Conservation (phyloP, 768 basidiomycete genomes). For the Mycena haematopus region DNA sequence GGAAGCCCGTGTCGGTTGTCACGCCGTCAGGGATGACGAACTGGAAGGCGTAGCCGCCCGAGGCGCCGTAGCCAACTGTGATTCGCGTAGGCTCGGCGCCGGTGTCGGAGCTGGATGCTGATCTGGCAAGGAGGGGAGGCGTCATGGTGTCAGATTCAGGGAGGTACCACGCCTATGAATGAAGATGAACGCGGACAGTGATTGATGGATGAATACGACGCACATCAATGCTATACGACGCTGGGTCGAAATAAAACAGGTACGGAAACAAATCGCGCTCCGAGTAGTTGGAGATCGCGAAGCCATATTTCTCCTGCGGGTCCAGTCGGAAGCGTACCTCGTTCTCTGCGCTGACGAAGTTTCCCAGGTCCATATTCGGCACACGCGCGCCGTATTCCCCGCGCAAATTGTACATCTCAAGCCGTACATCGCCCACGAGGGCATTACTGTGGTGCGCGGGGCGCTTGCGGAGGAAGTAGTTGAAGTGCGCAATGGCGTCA, state of each 20-base stretch:
- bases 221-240: slow-evolving; percentile 26
- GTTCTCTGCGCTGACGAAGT: slow-evolving; percentile 11
- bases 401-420: slow-evolving; percentile 24
- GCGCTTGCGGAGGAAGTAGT: slow-evolving; percentile 21
- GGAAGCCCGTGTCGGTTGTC: slow-evolving; percentile 47
- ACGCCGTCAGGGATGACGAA: slow-evolving; percentile 40
- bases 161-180: slow-evolving; percentile 21
- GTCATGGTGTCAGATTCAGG: slow-evolving; percentile 12
- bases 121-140: slow-evolving; percentile 7
- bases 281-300: slow-evolving; percentile 26
- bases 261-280: slow-evolving; percentile 25
- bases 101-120: too few relatives aligned
- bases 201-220: background rate
- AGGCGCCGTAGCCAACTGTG: slow-evolving; percentile 24
- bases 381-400: slow-evolving; percentile 18
- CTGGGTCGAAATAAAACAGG: slow-evolving; percentile 28
- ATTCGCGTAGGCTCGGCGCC: slow-evolving; percentile 11
- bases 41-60: slow-evolving; percentile 25
- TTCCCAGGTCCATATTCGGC: slow-evolving; percentile 18
- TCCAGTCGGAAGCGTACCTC: slow-evolving; percentile 16
- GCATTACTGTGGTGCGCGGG: background rate
- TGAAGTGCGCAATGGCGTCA: slow-evolving; percentile 25
- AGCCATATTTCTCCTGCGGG: slow-evolving; percentile 22
- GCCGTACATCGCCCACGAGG: slow-evolving; percentile 9
- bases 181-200: background rate